phyloP scores from a whole-genome alignment of 2,329 filamentous ascomycete genomes.

The Talaromyces sp. region DNA sequence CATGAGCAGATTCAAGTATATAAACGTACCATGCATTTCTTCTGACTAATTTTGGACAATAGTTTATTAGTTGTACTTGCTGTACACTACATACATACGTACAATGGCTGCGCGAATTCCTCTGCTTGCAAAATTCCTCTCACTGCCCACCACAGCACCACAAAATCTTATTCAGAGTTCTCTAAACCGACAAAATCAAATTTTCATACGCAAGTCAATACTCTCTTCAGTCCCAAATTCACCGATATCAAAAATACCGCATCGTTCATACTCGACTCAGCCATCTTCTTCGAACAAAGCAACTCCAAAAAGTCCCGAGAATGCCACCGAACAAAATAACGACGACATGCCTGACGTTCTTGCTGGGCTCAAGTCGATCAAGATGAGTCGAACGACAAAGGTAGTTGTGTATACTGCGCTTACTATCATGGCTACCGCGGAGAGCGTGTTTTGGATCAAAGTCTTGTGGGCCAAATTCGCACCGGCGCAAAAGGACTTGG shows the following conservation, averaged over 20 bases:
- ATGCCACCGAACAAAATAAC: neutral
- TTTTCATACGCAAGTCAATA: neutral
- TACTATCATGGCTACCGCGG: neutral
- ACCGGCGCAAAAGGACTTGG: neutral
- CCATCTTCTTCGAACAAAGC: neutral
- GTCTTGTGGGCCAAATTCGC: neutral
- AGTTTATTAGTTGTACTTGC: too few species aligned
- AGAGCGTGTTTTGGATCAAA: neutral
- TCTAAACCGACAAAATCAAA: neutral
- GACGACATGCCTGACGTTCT: neutral
- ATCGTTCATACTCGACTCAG: neutral
- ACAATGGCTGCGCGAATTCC: neutral
- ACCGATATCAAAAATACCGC: neutral
- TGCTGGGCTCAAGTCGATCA: neutral
- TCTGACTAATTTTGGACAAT: neutral
- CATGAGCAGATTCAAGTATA: neutral
- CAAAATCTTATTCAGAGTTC: neutral
- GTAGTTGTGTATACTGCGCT: neutral
- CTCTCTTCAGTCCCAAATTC: neutral
- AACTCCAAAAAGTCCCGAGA: neutral
- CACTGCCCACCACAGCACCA: neutral
- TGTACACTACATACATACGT: neutral
- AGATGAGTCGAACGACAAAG: neutral
- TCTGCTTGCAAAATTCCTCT: neutral
- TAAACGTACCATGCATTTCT: neutral